These are phyloP conservation scores for Aegilops speltoides DNA, from an alignment of 176 grass and related monocot genomes.

Conservation along the genomic window DNA sequence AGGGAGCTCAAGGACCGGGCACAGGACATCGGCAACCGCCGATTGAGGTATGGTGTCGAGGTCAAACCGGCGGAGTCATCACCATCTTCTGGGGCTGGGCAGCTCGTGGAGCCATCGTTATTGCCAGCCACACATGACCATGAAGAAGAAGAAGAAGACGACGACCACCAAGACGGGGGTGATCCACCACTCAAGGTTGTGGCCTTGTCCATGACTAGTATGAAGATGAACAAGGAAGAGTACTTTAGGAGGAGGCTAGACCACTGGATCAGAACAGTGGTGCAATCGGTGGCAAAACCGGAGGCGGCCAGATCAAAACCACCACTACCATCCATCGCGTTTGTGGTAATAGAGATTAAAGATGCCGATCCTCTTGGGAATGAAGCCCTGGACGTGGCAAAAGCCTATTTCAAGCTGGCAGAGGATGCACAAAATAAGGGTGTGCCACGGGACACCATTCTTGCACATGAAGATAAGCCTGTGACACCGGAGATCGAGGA, in stretches of 20 bases:
- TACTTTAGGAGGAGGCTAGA: neutral
- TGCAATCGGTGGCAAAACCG: neutral
- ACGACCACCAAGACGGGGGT: neutral
- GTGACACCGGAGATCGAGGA: too few species aligned
- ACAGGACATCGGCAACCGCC: neutral
- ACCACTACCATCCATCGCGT: neutral
- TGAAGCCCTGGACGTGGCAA: neutral
- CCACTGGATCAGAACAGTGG: neutral
- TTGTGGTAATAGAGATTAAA: neutral
- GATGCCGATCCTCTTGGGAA: rapidly evolving
- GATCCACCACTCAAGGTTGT: neutral
- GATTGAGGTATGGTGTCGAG: neutral
- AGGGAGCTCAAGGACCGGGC: neutral
- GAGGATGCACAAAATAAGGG: too few species aligned
- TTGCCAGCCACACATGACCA: neutral
- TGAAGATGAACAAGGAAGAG: neutral
- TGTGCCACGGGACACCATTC: too few species aligned
- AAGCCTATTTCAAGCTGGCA: neutral
- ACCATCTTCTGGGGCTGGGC: neutral
- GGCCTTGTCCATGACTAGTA: neutral
- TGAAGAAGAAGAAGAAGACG: neutral
- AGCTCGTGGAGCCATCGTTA: neutral
- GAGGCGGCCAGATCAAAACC: neutral
- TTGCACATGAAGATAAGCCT: too few species aligned
- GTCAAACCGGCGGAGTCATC: neutral